Conservation (phyloP, 768 basidiomycete species). For the Mycena leptocephala region DNA sequence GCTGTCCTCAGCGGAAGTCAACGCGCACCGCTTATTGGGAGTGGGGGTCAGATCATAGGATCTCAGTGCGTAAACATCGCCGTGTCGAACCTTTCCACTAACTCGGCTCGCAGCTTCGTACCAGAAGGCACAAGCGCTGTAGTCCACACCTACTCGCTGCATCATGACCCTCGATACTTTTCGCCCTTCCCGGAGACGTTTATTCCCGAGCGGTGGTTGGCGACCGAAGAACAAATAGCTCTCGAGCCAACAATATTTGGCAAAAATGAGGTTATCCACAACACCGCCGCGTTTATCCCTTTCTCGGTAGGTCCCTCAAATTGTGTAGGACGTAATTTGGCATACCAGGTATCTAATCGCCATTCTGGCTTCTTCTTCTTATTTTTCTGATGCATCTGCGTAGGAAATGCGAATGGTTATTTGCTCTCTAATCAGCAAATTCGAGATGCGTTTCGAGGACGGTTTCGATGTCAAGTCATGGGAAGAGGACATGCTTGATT, state of each 20-base stretch:
- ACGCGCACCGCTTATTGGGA: conserved; percentile 54
- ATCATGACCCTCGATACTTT: conserved; percentile 57
- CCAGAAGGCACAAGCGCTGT: conserved; percentile 58
- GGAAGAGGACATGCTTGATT: conserved; percentile 48
- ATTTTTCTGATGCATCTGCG: neutral
- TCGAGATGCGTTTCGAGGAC: conserved; percentile 47
- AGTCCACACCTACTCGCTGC: conserved; percentile 56
- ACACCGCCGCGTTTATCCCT: conserved; percentile 51
- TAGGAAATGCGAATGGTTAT: conserved; percentile 53
- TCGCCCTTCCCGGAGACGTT: conserved; percentile 55
- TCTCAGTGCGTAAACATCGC: conserved; percentile 50
- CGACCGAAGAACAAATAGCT: conserved; percentile 34
- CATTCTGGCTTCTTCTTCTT: neutral
- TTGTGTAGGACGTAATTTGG: conserved; percentile 62
- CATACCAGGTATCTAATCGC: conserved; percentile 33
- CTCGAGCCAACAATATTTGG: conserved; percentile 39
- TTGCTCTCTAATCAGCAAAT: conserved; percentile 47
- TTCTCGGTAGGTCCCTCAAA: conserved; percentile 65
- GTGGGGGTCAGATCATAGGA: conserved; percentile 57
- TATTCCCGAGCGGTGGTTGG: conserved; percentile 58
- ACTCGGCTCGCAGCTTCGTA: conserved; percentile 48
- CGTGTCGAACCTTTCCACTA: neutral
- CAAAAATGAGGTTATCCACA: conserved; percentile 37
- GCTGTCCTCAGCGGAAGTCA: conserved; percentile 66
- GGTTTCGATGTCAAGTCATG: conserved; percentile 43